A percentile compares a stretch with the other conserved stretches of the same genome.
Evolutionary conservation across 2,329 filamentous ascomycete genomes (phyloP).

Genomic region (Sphaerulina populicola): DNA sequence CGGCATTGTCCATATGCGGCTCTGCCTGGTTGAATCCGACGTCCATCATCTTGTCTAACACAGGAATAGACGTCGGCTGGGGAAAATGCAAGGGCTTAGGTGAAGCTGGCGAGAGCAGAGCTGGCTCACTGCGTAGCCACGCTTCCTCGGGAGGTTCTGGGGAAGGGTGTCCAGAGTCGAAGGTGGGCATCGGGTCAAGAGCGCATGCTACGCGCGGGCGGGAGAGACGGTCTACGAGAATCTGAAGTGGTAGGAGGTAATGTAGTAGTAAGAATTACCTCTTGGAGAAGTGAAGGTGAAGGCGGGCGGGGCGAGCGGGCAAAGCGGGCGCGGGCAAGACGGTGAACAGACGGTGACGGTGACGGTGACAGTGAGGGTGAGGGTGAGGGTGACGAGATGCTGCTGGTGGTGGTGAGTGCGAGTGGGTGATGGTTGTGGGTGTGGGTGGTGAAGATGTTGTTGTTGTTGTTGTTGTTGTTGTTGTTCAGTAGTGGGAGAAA

Average conservation of each 20-base stretch:
- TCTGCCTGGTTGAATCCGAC: constrained; percentile 60
- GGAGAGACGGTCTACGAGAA: constrained; percentile 1
- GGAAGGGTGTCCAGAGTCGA: constrained; percentile 3
- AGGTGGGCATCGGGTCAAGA: constrained; percentile 21
- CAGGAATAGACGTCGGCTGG: constrained; percentile 59
- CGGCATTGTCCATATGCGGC: constrained; percentile 43
- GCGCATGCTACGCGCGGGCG: constrained; percentile 9
- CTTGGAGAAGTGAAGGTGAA: not conserved
- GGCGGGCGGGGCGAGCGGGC: too few relatives aligned
- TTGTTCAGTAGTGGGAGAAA: too few relatives aligned
- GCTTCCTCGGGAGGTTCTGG: constrained; percentile 45
- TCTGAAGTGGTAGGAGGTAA: too few relatives aligned
- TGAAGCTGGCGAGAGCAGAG: constrained; percentile 56
- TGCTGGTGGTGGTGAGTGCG: too few relatives aligned
- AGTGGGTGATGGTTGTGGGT: too few relatives aligned
- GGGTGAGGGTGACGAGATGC: too few relatives aligned
- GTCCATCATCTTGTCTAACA: constrained; percentile 65
- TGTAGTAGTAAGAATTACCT: not conserved
- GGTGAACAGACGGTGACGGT: too few relatives aligned
- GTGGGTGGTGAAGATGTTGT: too few relatives aligned
- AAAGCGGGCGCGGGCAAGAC: not conserved
- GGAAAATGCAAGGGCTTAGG: constrained; percentile 61
- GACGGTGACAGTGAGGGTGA: too few relatives aligned
- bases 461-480: too few relatives aligned
- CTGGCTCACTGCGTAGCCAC: constrained; percentile 55